Evolutionary conservation across 1,284 basidiomycete genomes (phyloP), one percentile per base, ranked within the genome.

Genomic region (Ganoderma lucidum): DNA sequence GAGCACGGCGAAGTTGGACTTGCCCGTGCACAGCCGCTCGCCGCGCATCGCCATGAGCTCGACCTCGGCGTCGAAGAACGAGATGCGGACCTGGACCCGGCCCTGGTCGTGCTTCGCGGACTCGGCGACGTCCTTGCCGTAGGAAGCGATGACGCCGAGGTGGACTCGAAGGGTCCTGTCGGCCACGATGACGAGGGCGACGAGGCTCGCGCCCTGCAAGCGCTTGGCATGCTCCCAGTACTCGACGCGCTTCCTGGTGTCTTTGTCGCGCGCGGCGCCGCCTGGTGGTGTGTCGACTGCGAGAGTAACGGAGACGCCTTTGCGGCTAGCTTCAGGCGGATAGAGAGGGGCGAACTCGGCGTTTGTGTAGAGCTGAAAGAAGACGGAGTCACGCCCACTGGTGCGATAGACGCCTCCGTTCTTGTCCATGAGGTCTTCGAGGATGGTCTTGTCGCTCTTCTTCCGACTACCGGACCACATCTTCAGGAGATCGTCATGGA

Each of bases 321-420:
- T 73, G 0, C 75, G 71, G 19, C 75, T 74, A 0, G 79, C 75
- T 1, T 62, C 71, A 4, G 71, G 71, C 6, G 71, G 71, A 15
- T 74, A 23, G 48, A 28, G 63, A 8, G 72, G 64, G 6, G 73
- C 60, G 58, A 79, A 80, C 30, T 73, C 72, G 64, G 71, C 76
- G 37, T 77, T 75, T 0, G 77, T 76, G 72, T 80, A 80, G 42
- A 80, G 53, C 60, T 77, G 75, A 72, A 80, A 80, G 66, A 79
- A 75, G 19, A 80, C 76, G 0, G 75, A 75, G 59, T 76, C 71
- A 48, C 55, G 58, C 59, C 75, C 66, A 68, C 79, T 1, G 66
- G 75, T 56, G 77, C 77, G 72, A 68, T 81, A 81, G 2, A 78
- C 75, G 0, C 81, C 81, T 15, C 80, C 81, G 3, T 75, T 70